Evolutionary conservation across 495 filamentous ascomycete genomes (phyloP), one percentile per base, ranked within the genome.

Genomic region (Friedmanniomyces simplex): DNA sequence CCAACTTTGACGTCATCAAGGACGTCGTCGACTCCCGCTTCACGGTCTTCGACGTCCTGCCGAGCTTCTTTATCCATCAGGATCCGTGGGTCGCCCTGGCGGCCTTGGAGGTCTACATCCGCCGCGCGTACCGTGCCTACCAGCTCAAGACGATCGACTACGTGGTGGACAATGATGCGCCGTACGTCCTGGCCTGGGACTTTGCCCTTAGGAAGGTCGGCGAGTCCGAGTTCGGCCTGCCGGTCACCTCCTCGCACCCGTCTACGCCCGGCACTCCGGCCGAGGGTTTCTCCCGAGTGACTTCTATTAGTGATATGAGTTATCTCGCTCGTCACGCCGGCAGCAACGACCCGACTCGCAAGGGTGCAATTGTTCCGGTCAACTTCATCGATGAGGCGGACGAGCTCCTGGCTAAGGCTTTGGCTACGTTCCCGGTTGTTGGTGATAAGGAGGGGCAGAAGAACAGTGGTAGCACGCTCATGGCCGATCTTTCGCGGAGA

Each of bases 1-100:
- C 93, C 18, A 84, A 85, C 67, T 73, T 90, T 50, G 82, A 89
- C 42, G 76, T 91, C 64, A 81, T 98, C 70, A 93, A 95, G 74
- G 93, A 98, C 69, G 93, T 98, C 45, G 88, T 98, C 47, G 93
- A 98, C 73, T 97, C 93, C 34, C 93, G 93, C 75, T 96, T 89
- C 73, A 97, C 91, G 45, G 91, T 98, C 57, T 96, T 96, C 66
- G 93, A 98, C 70, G 93, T 98, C 6, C 72, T 98, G 55, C 86
- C 91, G 10, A 81, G 84, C 41, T 98, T 98, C 81, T 98, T 98
- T 65, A 86, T 83, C 42, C 88, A 98, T 69, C 78, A 85, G 51
- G 93, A 98, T 68, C 86, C 87, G 13, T 97, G 91, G 90, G 93
- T 98, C 41, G 89, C 90, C 1, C 74, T 95, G 55, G 93, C 93